Base-by-base conservation (phyloP, 2,329 filamentous ascomycete species). In the Cladophialophora psammophila region DNA sequence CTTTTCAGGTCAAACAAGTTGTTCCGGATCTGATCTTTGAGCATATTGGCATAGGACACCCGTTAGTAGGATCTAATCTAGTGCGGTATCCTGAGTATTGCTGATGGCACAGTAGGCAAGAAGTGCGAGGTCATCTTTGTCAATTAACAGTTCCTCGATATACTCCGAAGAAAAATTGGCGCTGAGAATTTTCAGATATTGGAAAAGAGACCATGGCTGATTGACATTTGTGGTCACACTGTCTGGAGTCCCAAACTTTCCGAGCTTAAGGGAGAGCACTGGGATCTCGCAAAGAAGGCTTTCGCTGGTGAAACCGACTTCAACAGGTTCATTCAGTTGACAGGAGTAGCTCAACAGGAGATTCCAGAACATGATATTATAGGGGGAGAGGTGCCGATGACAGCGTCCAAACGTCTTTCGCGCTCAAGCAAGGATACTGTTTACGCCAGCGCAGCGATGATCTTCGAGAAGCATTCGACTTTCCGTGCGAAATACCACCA, bases 331-430 rank as follows among this genome's bases (percentile, higher is more conserved):
- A 31, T 55, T 10, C 15, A 35, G 10, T 32, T 55, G 26, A 26
- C 53, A 55, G 20, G 53, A n/a, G 34, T 55, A n/a, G 9, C 32
- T 6, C 53, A 55, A 10, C 53, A n/a, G 20, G 53, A 55, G 34
- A 18, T 35, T 32, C 53, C 53, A 6, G 53, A 35, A 32, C 53
- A 7, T 55, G 53, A 26, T 9, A 32, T 55, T 15, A 18, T 5
- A 15, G 31, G 34, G 15, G 53, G 26, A 2, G 1, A 3, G 31
- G 53, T 55, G 5, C 53, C 15, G 26, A 55, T 55, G 12, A 55
- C 53, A 35, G 53, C 20, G 53, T 55, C 26, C 26, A 26, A 26
- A 26, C 26, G 26, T 26, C 26, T 26, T 26, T 26, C 26, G 2
- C 26, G 26, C 26, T 32, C 53, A 13, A 10, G 53, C 15, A 15